Percentiles rank a stretch among this genome's conserved stretches.
Conservation (phyloP, 345 rosid species). For the Camelina neglecta region DNA sequence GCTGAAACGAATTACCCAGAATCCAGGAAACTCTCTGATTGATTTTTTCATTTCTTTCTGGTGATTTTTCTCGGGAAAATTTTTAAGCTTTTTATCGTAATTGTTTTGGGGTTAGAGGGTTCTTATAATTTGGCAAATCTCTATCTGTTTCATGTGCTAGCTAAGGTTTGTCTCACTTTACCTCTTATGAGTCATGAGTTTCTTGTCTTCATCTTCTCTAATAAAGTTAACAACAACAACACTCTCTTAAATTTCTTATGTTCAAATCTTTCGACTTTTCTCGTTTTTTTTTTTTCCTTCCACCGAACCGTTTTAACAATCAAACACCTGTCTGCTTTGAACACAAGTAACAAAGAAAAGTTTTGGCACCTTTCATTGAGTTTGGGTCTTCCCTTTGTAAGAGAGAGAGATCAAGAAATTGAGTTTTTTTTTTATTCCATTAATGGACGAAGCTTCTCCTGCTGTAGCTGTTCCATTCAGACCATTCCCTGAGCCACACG, state of each 20-base stretch:
- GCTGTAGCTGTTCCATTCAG: conserved; percentile 54
- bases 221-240: conserved; percentile 23
- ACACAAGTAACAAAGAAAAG: neutral
- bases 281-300: conserved; percentile 1
- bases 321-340: conserved; percentile 19
- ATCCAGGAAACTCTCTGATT: conserved; percentile 49
- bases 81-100: neutral
- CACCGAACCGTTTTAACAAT: conserved; percentile 1
- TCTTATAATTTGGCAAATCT: conserved; percentile 38
- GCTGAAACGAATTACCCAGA: conserved; percentile 54
- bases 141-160: conserved; percentile 40
- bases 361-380: neutral
- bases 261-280: conserved; percentile 26
- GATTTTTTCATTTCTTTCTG: conserved; percentile 26
- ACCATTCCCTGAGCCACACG: conserved; percentile 40
- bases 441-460: conserved; percentile 61
- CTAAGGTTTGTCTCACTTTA: conserved; percentile 44
- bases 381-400: neutral
- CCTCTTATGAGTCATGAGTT: conserved; percentile 42
- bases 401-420: neutral
- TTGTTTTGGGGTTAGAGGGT: neutral
- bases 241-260: conserved; percentile 24
- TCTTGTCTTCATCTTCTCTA: conserved; percentile 47
- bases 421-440: neutral
- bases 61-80: conserved; percentile 32